These are phyloP conservation scores for Calonectria pseudoreteaudii DNA, from an alignment of 2,329 filamentous ascomycete species.

Conservation along the genomic window DNA sequence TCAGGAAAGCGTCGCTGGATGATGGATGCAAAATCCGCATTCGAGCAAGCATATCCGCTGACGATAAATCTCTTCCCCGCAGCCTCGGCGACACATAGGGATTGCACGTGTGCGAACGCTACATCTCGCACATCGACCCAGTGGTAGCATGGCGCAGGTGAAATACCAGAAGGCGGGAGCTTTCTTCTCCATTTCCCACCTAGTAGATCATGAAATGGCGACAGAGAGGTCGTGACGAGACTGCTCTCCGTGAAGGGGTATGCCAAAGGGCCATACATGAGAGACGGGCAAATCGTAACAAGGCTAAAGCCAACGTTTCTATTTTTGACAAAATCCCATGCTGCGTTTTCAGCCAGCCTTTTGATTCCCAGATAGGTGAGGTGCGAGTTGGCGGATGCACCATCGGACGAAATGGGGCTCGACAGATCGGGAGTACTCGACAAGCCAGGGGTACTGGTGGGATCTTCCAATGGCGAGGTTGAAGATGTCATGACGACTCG, in stretches of 20 bases:
- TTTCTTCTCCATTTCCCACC: neutral
- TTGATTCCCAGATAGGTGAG: neutral
- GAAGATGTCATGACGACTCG: neutral
- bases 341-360: neutral
- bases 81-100: neutral
- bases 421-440: neutral
- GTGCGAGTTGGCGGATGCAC: neutral
- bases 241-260: neutral
- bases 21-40: neutral
- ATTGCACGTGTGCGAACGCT: neutral
- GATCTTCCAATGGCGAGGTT: neutral
- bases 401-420: neutral
- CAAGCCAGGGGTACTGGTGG: neutral
- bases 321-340: neutral
- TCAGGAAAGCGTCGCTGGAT: neutral
- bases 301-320: neutral
- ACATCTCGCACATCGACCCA: neutral
- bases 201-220: neutral
- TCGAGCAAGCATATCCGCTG: neutral
- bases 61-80: neutral
- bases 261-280: neutral
- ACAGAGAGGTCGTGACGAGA: neutral
- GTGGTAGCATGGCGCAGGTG: neutral
- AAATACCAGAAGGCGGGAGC: neutral
- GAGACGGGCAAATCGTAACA: neutral